phyloP scores from a whole-genome alignment of 805 yeast species.

The Ogataea naganishii region DNA sequence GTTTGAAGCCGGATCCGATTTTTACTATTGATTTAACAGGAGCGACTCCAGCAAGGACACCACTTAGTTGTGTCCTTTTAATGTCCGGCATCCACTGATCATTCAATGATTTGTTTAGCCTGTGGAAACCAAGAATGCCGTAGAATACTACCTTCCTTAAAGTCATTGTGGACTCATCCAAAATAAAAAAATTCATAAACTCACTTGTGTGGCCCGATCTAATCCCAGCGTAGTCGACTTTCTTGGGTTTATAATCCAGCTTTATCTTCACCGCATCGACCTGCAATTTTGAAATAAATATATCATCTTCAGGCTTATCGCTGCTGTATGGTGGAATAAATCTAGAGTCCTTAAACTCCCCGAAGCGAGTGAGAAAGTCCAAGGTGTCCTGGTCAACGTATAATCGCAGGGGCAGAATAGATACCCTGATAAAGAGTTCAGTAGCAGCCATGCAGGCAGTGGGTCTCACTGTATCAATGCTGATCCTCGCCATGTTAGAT shows the following conservation, averaged over 20 bases:
- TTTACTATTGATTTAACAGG: slow-evolving; percentile 72
- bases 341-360: slow-evolving; percentile 67
- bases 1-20: slow-evolving; percentile 70
- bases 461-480: slow-evolving; percentile 56
- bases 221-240: slow-evolving; percentile 74
- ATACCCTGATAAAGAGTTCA: slow-evolving; percentile 48
- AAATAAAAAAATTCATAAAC: slow-evolving; percentile 76
- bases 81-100: slow-evolving; percentile 88
- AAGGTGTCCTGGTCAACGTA: slow-evolving; percentile 92
- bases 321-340: slow-evolving; percentile 38
- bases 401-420: slow-evolving; percentile 65
- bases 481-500: slow-evolving; percentile 49
- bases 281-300: slow-evolving; percentile 61
- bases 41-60: slow-evolving; percentile 75
- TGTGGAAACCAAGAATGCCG: slow-evolving; percentile 71
- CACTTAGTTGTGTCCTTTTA: slow-evolving; percentile 68
- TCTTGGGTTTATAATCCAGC: slow-evolving; percentile 88
- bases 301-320: slow-evolving; percentile 48
- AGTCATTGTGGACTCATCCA: slow-evolving; percentile 76
- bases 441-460: slow-evolving; percentile 53
- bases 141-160: slow-evolving; percentile 54
- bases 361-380: slow-evolving; percentile 73
- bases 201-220: slow-evolving; percentile 83
- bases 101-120: slow-evolving; percentile 45
- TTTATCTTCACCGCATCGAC: slow-evolving; percentile 53